Base-by-base conservation (phyloP, 2,329 filamentous ascomycete species). In the Alternaria arbusti region DNA sequence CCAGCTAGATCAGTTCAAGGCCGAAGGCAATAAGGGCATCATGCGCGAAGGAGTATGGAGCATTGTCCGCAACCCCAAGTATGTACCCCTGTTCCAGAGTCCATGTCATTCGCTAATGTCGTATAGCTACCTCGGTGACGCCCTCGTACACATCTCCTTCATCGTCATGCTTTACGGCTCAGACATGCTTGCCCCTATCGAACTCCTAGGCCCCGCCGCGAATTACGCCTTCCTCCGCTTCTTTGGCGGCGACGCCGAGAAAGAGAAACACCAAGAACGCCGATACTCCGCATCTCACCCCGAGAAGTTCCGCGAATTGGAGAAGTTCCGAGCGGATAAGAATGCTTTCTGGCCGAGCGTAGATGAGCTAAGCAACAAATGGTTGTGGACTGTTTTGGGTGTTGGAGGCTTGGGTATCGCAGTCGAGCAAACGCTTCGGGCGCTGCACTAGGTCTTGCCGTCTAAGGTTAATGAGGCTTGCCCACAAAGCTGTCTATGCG, bases 61-160 rank as follows among this genome's bases (percentile, higher is more conserved):
- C 68, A 82, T 89, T 30, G 86, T 89, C 25, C 79, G 88, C 52
- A 87, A 89, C 77, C 87, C 87, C 0, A 89, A 89, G 86, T 88
- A 80, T 75, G 85, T 43, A n/a, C 3, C 17, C 44, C 40, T n/a
- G 10, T 5, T 25, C 20, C 20, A 25, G 7, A n/a, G n/a, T 54
- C 6, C 20, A 12, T 25, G 11, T 44, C 43, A 56, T 61, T 59
- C 56, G 12, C 22, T 54, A 32, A 66, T 30, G 26, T 6, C 13
- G 5, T n/a, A 4, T 54, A 88, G 86, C 78, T 89, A 89, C 70
- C 84, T 89, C n/a, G 87, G 87, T 2, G 87, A 89, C 60, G 81
- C 84, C 3, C 80, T 89, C 5, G 82, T 87, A 10, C 88, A 90
- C 70, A 70, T 86, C 50, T 88, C 87, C 1, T 89, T 89, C 81